Percentiles rank a stretch among this genome's conserved stretches.
These are phyloP conservation scores for Chamaecyparis obtusa DNA, from an alignment of 75 land plant species.

Conservation along the genomic window DNA sequence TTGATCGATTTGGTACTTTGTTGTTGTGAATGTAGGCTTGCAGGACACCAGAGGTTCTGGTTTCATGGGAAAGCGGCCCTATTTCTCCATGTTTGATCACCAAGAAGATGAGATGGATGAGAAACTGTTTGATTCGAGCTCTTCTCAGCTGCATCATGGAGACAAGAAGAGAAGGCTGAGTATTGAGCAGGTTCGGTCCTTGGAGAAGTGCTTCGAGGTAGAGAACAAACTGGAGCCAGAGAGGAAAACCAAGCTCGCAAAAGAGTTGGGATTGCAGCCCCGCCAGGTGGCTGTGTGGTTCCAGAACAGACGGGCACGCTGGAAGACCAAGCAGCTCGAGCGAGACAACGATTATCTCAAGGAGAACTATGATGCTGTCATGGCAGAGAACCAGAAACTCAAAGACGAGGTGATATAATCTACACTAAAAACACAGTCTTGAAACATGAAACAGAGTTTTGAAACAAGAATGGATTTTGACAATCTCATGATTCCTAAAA, in stretches of 20 bases:
- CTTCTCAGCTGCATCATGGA: background rate
- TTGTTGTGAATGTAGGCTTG: background rate
- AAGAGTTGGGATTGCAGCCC: slow-evolving; percentile 8
- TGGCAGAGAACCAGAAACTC: background rate
- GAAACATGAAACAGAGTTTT: background rate
- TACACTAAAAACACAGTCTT: background rate
- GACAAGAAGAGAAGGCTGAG: slow-evolving; percentile 8
- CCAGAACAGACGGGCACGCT: slow-evolving; percentile 9
- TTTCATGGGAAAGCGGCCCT: slow-evolving; percentile 2
- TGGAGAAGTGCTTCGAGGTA: slow-evolving; percentile 2
- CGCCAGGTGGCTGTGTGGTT: slow-evolving; percentile 12
- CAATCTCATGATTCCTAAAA: background rate
- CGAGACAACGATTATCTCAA: slow-evolving; percentile 1
- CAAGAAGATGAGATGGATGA: background rate
- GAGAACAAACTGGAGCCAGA: slow-evolving; percentile 11
- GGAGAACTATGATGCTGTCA: background rate
- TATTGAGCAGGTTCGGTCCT: background rate
- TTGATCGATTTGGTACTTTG: background rate
- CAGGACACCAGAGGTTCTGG: background rate
- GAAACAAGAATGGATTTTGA: background rate
- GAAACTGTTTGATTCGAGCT: background rate
- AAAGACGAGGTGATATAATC: background rate
- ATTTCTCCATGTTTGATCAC: slow-evolving; percentile 1
- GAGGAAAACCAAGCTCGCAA: background rate
- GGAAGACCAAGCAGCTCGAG: slow-evolving; percentile 11